A percentile compares a stretch with the other conserved stretches of the same genome.
Evolutionary conservation across 495 filamentous ascomycete genomes (phyloP).

Genomic region (Collariella sp.): DNA sequence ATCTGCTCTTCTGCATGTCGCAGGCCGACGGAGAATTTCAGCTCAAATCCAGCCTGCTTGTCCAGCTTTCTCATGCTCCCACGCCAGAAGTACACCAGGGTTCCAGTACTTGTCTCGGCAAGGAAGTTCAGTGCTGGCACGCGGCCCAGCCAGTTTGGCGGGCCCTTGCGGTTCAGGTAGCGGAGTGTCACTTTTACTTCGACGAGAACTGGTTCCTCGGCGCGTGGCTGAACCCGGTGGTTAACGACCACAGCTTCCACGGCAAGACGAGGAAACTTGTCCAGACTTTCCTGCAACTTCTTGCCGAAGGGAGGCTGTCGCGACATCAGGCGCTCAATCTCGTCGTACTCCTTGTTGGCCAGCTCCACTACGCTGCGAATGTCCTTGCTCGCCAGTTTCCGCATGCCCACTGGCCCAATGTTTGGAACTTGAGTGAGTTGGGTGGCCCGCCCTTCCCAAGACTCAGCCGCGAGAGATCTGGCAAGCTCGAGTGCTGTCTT

Average conservation of each 20-base stretch:
- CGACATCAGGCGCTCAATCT: conserved; percentile 68
- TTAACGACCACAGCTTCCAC: conserved; percentile 37
- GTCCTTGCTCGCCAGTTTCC: conserved; percentile 65
- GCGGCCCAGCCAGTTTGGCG: conserved; percentile 51
- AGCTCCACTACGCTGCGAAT: conserved; percentile 66
- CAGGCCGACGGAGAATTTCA: conserved; percentile 54
- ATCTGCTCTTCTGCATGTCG: conserved; percentile 49
- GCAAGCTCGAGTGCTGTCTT: conserved; percentile 69
- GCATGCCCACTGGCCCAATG: conserved; percentile 68
- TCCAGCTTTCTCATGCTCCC: conserved; percentile 60
- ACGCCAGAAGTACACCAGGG: conserved; percentile 68
- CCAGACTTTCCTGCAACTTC: conserved; percentile 54
- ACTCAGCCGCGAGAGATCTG: conserved; percentile 66
- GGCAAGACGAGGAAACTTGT: conserved; percentile 65
- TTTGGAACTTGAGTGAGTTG: conserved; percentile 82
- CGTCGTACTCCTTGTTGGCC: conserved; percentile 53
- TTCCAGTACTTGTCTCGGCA: conserved; percentile 66
- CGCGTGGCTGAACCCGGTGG: conserved; percentile 9
- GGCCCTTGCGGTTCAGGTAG: conserved; percentile 60
- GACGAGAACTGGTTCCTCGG: conserved; percentile 40
- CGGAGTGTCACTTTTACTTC: conserved; percentile 60
- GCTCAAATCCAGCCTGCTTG: conserved; percentile 43
- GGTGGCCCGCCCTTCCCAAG: conserved; percentile 78
- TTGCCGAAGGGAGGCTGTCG: conserved; percentile 78
- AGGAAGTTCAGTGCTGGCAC: conserved; percentile 64